Percentiles rank a stretch among this genome's conserved stretches.
Conservation (phyloP, 129 eudicot genomes). For the Escallonia herrerae region DNA sequence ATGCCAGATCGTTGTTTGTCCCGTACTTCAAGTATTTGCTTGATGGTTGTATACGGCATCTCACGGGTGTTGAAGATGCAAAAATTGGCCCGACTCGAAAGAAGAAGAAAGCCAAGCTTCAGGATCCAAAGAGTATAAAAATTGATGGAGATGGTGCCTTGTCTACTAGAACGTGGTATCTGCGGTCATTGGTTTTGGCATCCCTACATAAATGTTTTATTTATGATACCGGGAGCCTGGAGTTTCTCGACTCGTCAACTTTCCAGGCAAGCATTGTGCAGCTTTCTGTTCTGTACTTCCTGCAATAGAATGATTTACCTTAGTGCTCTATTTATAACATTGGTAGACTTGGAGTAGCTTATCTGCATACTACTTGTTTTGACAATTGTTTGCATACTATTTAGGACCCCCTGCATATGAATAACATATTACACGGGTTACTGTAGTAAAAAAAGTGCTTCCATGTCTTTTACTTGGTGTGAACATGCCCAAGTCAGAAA, state of each 20-base stretch:
- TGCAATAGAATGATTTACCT: not conserved
- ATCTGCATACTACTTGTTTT: no score
- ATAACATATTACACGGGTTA: no score
- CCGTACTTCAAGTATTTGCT: constrained; percentile 88
- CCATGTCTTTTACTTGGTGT: no score
- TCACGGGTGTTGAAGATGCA: constrained; percentile 43
- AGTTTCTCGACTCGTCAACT: constrained; percentile 68
- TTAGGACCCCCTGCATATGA: no score
- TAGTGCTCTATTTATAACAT: not conserved
- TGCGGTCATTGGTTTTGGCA: constrained; percentile 60
- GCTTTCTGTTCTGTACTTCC: not conserved
- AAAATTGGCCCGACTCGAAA: constrained; percentile 36
- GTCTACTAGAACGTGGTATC: constrained; percentile 59
- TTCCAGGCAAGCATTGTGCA: constrained; percentile 54
- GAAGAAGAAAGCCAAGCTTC: constrained; percentile 72
- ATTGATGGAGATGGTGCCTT: constrained; percentile 22
- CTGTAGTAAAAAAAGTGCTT: no score
- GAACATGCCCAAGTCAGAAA: no score
- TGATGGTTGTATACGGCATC: constrained; percentile 62
- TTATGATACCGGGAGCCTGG: constrained; percentile 63
- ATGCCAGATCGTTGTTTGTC: constrained; percentile 67
- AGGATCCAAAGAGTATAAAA: constrained; percentile 16
- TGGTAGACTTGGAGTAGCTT: not conserved
- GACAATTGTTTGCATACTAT: no score
- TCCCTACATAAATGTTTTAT: constrained; percentile 79